Conservation (phyloP, 148 eudicot genomes). For the Rhododendron simsii region DNA sequence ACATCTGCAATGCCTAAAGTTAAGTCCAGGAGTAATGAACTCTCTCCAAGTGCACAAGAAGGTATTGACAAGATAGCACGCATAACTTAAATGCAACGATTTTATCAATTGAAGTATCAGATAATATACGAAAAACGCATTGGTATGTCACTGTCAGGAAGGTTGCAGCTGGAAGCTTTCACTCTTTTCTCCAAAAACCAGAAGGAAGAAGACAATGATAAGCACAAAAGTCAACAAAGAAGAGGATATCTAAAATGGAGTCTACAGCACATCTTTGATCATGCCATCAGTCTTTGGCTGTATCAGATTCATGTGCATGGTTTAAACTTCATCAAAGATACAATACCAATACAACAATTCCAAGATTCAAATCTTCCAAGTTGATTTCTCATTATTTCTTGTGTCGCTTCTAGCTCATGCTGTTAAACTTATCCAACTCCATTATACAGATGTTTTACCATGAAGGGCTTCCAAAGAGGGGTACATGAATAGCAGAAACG, state of each 20-base stretch:
- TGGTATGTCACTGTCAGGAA: background rate
- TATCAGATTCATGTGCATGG: background rate
- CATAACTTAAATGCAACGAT: background rate
- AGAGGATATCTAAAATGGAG: background rate
- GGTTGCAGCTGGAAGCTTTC: too few species aligned
- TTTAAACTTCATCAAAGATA: background rate
- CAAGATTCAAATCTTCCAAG: background rate
- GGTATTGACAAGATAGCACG: background rate
- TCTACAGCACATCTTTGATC: background rate
- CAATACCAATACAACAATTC: too few species aligned
- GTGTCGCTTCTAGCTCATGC: background rate
- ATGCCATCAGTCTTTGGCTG: background rate
- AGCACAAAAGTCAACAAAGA: background rate
- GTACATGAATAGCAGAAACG: background rate
- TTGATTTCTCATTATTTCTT: constrained; percentile 17
- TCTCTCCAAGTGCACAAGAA: background rate
- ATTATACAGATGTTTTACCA: background rate
- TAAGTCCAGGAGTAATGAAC: background rate
- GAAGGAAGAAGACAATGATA: background rate
- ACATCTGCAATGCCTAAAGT: background rate
- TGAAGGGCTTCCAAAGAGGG: background rate
- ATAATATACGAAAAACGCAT: background rate
- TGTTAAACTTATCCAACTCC: background rate
- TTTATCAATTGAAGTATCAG: background rate
- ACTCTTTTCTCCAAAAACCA: background rate